Percentiles rank a stretch among this genome's conserved stretches.
Evolutionary conservation across 2,329 filamentous ascomycete genomes (phyloP).

Genomic region (Elsinoe ampelina): DNA sequence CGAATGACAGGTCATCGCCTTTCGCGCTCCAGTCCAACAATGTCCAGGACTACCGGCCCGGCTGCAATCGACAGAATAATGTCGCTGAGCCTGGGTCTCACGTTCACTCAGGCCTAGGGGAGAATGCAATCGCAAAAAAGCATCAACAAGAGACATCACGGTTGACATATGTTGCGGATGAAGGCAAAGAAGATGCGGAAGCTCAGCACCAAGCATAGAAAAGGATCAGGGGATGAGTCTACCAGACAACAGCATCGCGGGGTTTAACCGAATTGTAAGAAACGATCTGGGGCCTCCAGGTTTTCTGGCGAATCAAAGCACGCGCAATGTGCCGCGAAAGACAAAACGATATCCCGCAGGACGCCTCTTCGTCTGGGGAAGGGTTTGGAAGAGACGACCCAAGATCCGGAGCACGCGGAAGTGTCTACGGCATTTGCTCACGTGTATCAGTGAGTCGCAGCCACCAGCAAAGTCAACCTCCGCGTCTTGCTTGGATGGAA

Average conservation of each 20-base stretch:
- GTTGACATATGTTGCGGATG: not conserved
- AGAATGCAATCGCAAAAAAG: too few species aligned
- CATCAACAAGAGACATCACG: not conserved
- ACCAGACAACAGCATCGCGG: not conserved
- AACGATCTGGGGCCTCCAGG: not conserved
- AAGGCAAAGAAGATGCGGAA: too few species aligned
- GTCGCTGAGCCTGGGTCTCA: too few species aligned
- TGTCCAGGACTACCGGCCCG: too few species aligned
- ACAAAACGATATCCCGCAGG: not conserved
- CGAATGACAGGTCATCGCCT: too few species aligned
- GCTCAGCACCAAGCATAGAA: too few species aligned
- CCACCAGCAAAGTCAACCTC: not conserved
- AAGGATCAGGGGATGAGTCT: not conserved
- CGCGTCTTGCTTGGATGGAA: not conserved
- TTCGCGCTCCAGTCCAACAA: too few species aligned
- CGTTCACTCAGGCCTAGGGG: too few species aligned
- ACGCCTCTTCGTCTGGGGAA: not conserved
- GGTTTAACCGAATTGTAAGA: not conserved
- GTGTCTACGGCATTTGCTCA: constrained; percentile 2
- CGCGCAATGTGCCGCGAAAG: constrained; percentile 1
- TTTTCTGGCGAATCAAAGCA: not conserved
- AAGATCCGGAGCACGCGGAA: not conserved
- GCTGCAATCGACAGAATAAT: too few species aligned
- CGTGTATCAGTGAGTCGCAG: not conserved
- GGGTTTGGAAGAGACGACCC: not conserved